A percentile compares a stretch with the other conserved stretches of the same genome.
Evolutionary conservation across 2,329 filamentous ascomycete genomes (phyloP).

Genomic region (Acephala macrosclerotiorum): DNA sequence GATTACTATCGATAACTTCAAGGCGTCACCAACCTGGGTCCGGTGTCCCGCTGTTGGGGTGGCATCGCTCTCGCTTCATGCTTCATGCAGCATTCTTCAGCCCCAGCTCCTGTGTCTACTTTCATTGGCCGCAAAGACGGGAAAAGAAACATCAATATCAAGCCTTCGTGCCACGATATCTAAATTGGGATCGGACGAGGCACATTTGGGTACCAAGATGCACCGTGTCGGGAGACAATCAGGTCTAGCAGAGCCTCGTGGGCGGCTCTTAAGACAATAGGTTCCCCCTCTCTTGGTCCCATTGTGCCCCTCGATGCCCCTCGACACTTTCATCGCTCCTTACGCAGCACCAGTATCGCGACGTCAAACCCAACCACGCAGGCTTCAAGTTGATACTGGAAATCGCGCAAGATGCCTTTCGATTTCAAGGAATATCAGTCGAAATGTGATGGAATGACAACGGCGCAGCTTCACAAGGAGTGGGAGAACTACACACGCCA

Average conservation of each 20-base stretch:
- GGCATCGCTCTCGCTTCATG: no score
- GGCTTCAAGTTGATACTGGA: background rate
- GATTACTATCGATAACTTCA: background rate
- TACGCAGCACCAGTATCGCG: background rate
- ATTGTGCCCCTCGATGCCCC: background rate
- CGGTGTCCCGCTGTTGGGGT: no score
- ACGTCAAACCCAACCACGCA: background rate
- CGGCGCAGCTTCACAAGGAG: slow-evolving; percentile 49
- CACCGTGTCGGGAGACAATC: background rate
- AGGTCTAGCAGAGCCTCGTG: background rate
- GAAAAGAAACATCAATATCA: slow-evolving; percentile 2
- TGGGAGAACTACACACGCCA: slow-evolving; percentile 54
- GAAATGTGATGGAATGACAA: slow-evolving; percentile 48
- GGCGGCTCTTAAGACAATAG: slow-evolving; percentile 2
- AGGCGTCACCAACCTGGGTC: no score
- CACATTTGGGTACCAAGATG: slow-evolving; percentile 4
- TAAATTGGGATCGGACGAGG: slow-evolving; percentile 14
- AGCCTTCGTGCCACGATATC: background rate
- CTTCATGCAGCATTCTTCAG: slow-evolving; percentile 7
- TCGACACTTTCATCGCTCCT: background rate
- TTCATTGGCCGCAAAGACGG: slow-evolving; percentile 1
- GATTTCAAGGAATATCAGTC: slow-evolving; percentile 50
- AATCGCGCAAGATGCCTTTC: slow-evolving; percentile 47
- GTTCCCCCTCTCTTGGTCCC: background rate
- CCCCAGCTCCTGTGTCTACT: slow-evolving; percentile 13